Evolutionary conservation across 495 filamentous ascomycete genomes (phyloP).

Genomic region (Tricharina praecox): DNA sequence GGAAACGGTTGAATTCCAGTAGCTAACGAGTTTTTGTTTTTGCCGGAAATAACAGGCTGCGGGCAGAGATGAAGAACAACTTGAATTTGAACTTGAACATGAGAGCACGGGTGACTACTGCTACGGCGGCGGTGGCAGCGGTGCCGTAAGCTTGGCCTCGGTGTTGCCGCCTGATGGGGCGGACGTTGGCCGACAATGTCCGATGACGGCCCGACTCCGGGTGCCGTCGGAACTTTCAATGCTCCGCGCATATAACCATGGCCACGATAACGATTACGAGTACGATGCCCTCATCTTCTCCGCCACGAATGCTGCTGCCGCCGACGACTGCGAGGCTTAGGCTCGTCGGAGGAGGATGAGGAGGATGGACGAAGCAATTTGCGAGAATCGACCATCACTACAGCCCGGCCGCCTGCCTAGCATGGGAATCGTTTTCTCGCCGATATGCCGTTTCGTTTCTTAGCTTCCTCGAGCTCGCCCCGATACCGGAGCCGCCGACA

Average conservation of each 20-base stretch:
- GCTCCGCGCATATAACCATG: not conserved
- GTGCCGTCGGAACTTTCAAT: not conserved
- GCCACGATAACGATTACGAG: not conserved
- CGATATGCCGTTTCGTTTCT: too few species aligned
- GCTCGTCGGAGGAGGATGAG: too few species aligned
- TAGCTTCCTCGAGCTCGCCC: too few species aligned
- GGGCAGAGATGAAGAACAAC: constrained; percentile 11
- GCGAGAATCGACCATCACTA: too few species aligned
- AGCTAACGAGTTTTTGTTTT: constrained; percentile 2
- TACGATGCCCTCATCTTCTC: not conserved
- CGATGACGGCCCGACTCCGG: not conserved
- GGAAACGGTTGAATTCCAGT: too few species aligned
- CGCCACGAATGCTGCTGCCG: too few species aligned
- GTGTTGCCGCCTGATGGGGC: not conserved
- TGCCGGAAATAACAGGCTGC: constrained; percentile 9
- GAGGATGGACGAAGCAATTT: too few species aligned
- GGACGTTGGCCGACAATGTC: not conserved
- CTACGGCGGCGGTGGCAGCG: too few species aligned
- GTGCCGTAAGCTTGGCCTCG: not conserved
- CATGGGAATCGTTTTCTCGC: too few species aligned
- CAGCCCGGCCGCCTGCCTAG: too few species aligned
- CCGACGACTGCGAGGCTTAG: too few species aligned
- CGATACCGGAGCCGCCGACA: too few species aligned
- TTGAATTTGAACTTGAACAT: not conserved
- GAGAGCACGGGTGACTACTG: not conserved